phyloP scores from a whole-genome alignment of 2,329 filamentous ascomycete genomes.

The Stagonosporopsis tanaceti region DNA sequence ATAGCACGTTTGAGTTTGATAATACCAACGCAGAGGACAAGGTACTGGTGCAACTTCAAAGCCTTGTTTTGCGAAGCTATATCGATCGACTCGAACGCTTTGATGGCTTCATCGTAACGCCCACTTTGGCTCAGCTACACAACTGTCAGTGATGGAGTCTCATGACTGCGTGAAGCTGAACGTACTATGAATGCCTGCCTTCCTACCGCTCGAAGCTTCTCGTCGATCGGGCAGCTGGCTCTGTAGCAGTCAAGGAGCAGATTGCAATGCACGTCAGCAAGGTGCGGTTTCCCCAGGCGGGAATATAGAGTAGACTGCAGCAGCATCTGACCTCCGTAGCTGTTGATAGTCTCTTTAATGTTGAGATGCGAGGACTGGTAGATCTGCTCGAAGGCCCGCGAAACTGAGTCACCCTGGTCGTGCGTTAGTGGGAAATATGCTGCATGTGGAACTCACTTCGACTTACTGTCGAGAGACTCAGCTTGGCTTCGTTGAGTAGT shows the following conservation, averaged over 20 bases:
- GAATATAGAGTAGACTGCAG: conserved; percentile 78
- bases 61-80: conserved; percentile 72
- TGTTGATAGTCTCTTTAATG: conserved; percentile 76
- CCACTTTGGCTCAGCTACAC: conserved; percentile 68
- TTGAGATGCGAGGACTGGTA: conserved; percentile 84
- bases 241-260: conserved; percentile 78
- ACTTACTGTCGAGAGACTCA: conserved; percentile 76
- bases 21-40: conserved; percentile 71
- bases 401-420: conserved; percentile 63
- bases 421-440: conserved; percentile 7
- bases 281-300: conserved; percentile 69
- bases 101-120: conserved; percentile 72
- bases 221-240: conserved; percentile 72
- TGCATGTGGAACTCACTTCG: neutral
- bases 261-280: conserved; percentile 71
- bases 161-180: neutral
- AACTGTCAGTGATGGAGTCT: neutral
- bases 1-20: conserved; percentile 71
- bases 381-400: conserved; percentile 75
- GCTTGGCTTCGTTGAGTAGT: conserved; percentile 83
- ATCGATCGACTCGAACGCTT: conserved; percentile 66
- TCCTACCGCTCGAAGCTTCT: conserved; percentile 77
- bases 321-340: conserved; percentile 77
- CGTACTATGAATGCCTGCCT: conserved; percentile 70
- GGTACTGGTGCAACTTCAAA: conserved; percentile 79